Evolutionary conservation across 1,284 basidiomycete species (phyloP), one percentile per base, ranked within the genome.

Genomic region (Austroboletus niveus): DNA sequence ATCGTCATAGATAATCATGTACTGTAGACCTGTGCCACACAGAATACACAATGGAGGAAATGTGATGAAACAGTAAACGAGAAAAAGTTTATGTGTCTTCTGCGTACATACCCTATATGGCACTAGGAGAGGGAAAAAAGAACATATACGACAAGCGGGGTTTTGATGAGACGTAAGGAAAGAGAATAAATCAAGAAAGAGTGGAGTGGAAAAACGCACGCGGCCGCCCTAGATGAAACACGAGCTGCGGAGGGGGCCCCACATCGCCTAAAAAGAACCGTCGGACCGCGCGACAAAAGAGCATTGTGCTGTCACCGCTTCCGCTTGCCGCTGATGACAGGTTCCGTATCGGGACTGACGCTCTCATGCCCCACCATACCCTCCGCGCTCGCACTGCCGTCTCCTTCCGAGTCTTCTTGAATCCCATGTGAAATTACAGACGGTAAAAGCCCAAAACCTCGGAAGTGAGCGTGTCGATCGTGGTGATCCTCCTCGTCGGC

Each of bases 261-360:
- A 24, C 22, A 35, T 14, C 11, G 12, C 12, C 12, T 34, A 14
- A 35, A 35, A 35, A 12, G 4, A 24, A 24, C 22, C n/a, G 22
- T 24, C 22, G 22, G 22, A 24, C 22, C 22, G 22, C 22, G 22
- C 22, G 22, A 24, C 22, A 24, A 24, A 24, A 24, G 22, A 24
- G 22, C 22, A 24, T 24, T 24, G 22, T 4, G 22, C 22, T 24
- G 32, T 74, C 60, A 76, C 54, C 75, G 72, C 57, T 77, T 77
- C 60, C 75, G 66, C 55, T 77, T 77, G 39, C 68, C 75, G 40
- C 72, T 75, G 15, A 75, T 61, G 24, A 72, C n/a, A 11, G 55
- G 60, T 7, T 67, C 65, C 2, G 42, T 8, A 14, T 39, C 58
- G 0, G 44, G 29, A 14, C 43, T 32, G 47, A 40, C 14, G 8